Conservation (phyloP, 2,329 filamentous ascomycete genomes). For the Leptographium procerum region DNA sequence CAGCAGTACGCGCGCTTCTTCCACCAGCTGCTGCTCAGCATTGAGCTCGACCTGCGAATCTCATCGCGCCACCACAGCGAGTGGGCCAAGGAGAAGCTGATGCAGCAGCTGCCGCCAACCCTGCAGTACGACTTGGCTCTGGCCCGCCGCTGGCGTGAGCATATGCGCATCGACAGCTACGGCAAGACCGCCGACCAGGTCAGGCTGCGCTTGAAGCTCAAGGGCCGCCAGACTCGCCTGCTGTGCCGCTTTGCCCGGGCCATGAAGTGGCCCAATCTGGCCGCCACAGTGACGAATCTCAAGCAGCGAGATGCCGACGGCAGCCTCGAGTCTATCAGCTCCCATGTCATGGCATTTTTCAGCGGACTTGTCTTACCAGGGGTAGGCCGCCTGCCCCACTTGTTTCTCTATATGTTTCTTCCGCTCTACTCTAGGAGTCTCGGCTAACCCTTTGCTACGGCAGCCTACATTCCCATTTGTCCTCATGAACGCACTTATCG, state of each 20-base stretch:
- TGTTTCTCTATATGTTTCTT: background rate
- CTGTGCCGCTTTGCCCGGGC: conserved; percentile 56
- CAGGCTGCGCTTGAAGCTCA: conserved; percentile 51
- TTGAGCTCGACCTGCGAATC: conserved; percentile 62
- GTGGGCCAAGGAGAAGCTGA: conserved; percentile 51
- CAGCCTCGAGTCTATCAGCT: conserved; percentile 48
- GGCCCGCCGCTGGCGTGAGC: conserved; percentile 61
- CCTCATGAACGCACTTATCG: conserved; percentile 67
- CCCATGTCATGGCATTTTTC: conserved; percentile 68
- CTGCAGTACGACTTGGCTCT: conserved; percentile 64
- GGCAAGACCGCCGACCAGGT: conserved; percentile 44
- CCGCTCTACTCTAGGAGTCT: background rate
- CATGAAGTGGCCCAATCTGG: conserved; percentile 69
- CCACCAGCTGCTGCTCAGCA: conserved; percentile 62
- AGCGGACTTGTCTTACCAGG: conserved; percentile 63
- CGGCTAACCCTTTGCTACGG: background rate
- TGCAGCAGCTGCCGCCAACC: conserved; percentile 54
- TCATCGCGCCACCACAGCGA: conserved; percentile 50
- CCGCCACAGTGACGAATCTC: conserved; percentile 50
- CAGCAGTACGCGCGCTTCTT: conserved; percentile 56
- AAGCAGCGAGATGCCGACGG: conserved; percentile 48
- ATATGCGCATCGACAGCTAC: conserved; percentile 54
- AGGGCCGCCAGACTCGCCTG: conserved; percentile 57
- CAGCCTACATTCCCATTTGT: conserved; percentile 57
- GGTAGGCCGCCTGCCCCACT: conserved; percentile 26